Evolutionary conservation across 805 yeast genomes (phyloP).

Genomic region (Metschnikowia kofuensis): DNA sequence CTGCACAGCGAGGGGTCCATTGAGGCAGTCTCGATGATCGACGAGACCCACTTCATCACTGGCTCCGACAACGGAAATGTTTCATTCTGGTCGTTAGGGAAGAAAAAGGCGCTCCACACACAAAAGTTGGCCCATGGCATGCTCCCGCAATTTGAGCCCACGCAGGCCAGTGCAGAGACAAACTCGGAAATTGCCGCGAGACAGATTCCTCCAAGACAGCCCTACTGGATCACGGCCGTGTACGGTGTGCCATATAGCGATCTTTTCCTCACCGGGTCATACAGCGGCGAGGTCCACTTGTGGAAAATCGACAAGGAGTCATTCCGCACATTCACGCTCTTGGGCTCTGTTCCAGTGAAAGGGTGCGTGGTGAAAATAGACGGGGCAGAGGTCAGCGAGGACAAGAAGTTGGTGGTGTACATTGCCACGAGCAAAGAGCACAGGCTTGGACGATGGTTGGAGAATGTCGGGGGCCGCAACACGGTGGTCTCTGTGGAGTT

Average conservation of each 20-base stretch:
- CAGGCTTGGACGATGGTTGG: conserved; percentile 83
- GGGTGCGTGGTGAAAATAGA: conserved; percentile 72
- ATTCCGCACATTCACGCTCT: conserved; percentile 53
- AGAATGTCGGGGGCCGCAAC: conserved; percentile 61
- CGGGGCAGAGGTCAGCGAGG: conserved; percentile 47
- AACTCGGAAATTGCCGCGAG: conserved; percentile 47
- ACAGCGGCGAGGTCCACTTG: conserved; percentile 71
- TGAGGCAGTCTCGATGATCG: conserved; percentile 87
- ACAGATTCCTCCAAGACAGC: conserved; percentile 70
- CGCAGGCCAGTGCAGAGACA: conserved; percentile 45
- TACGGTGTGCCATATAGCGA: conserved; percentile 84
- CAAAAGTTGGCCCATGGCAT: conserved; percentile 76
- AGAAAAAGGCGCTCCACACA: conserved; percentile 80
- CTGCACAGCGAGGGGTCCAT: conserved; percentile 79
- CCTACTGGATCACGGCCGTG: conserved; percentile 82
- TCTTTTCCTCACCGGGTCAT: conserved; percentile 83
- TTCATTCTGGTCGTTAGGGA: conserved; percentile 84
- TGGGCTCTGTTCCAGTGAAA: conserved; percentile 58
- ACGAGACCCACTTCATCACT: conserved; percentile 88
- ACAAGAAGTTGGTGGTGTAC: conserved; percentile 47
- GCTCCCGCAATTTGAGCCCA: conserved; percentile 43
- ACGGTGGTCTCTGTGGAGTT: conserved; percentile 49
- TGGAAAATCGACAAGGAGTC: conserved; percentile 70
- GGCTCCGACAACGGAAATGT: conserved; percentile 94
- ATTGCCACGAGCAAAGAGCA: conserved; percentile 83